These are phyloP conservation scores for Clarireedia hainanense DNA, from an alignment of 2,329 filamentous ascomycete genomes.

Conservation along the genomic window DNA sequence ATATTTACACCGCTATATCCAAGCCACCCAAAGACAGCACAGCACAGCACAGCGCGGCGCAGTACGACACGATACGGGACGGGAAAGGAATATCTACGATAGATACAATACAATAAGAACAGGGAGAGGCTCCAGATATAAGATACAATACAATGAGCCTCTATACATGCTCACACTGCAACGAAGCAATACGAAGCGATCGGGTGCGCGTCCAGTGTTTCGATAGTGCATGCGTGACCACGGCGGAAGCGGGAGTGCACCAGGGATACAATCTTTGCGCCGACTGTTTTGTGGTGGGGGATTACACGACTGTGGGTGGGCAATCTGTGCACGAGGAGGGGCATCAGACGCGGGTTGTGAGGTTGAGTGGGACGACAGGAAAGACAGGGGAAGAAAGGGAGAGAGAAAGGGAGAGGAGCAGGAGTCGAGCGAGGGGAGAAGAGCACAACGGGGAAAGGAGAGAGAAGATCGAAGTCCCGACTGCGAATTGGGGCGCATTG, in stretches of 20 bases:
- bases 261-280: slow-evolving; percentile 18
- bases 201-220: slow-evolving; percentile 4
- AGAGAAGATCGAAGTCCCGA: slow-evolving; percentile 14
- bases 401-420: slow-evolving; percentile 1
- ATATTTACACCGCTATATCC: too few relatives aligned
- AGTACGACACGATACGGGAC: neutral
- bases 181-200: slow-evolving; percentile 1
- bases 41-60: too few relatives aligned
- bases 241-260: neutral
- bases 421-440: too few relatives aligned
- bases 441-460: neutral
- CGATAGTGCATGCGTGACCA: neutral
- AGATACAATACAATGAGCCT: slow-evolving; percentile 1
- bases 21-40: too few relatives aligned
- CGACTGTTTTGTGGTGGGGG: slow-evolving; percentile 22
- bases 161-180: slow-evolving; percentile 3
- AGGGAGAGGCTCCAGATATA: neutral
- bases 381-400: neutral
- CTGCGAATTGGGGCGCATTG: slow-evolving; percentile 21
- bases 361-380: too few relatives aligned
- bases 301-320: neutral
- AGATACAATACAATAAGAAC: too few relatives aligned
- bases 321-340: too few relatives aligned
- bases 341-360: too few relatives aligned
- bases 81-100: too few relatives aligned